These are phyloP conservation scores for Backusella mclennaniae DNA, from an alignment of 192 early-diverging fungal genomes.

Conservation along the genomic window DNA sequence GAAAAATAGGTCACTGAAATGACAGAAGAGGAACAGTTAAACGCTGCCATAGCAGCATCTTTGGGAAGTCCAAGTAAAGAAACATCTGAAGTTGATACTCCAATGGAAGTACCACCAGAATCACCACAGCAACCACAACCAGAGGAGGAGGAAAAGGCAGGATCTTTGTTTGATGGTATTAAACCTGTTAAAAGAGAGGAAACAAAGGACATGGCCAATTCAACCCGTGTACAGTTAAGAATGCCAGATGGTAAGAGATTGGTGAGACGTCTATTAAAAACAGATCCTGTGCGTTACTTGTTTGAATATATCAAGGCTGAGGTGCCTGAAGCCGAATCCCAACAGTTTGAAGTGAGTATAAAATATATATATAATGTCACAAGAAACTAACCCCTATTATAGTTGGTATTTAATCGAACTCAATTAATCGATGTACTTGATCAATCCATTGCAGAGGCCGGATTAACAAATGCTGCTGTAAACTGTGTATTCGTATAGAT, in stretches of 20 bases:
- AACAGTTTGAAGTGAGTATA: conserved; percentile 68
- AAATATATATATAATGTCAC: neutral
- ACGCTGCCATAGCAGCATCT: conserved; percentile 80
- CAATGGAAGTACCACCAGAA: neutral
- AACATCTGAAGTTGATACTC: neutral
- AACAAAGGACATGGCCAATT: conserved; percentile 50
- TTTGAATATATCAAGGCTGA: conserved; percentile 85
- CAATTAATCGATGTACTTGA: conserved; percentile 63
- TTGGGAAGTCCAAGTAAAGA: conserved; percentile 26
- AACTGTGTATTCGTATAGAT: conserved; percentile 41
- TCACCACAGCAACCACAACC: conserved; percentile 4
- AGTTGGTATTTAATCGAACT: conserved; percentile 68
- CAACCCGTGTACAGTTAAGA: conserved; percentile 81
- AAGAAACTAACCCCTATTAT: conserved; percentile 30
- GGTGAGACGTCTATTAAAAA: conserved; percentile 75
- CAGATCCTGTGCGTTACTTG: conserved; percentile 67
- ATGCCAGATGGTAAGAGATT: conserved; percentile 77
- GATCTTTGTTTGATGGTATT: conserved; percentile 44
- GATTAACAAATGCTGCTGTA: conserved; percentile 57
- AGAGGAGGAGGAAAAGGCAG: conserved; percentile 14
- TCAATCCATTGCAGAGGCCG: conserved; percentile 73
- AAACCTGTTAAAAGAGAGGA: conserved; percentile 42
- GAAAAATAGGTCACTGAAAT: conserved; percentile 60
- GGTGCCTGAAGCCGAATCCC: conserved; percentile 57
- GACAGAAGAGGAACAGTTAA: conserved; percentile 89